phyloP scores from a whole-genome alignment of 2,329 filamentous ascomycete genomes.

The Claviceps sp. region DNA sequence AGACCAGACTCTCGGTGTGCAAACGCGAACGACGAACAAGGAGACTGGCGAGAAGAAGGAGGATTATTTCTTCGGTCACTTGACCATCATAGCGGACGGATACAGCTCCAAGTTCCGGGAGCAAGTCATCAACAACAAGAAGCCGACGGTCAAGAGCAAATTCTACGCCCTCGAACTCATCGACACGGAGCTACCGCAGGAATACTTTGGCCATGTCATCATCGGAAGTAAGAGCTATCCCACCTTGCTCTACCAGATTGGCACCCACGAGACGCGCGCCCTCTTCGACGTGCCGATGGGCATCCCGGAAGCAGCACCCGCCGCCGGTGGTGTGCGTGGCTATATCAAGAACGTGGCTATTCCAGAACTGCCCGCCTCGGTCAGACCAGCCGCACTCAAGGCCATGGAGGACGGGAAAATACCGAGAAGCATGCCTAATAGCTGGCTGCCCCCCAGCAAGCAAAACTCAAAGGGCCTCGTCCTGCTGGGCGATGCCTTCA shows the following conservation, averaged over 20 bases:
- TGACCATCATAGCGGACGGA: constrained; percentile 85
- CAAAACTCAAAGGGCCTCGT: constrained; percentile 52
- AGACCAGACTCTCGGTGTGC: constrained; percentile 69
- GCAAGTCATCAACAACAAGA: constrained; percentile 47
- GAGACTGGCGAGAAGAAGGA: constrained; percentile 38
- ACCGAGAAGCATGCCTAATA: constrained; percentile 83
- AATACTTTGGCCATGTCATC: constrained; percentile 74
- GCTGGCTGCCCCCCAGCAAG: constrained; percentile 66
- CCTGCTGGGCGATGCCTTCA: constrained; percentile 85
- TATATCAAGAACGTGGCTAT: constrained; percentile 73
- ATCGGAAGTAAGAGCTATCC: constrained; percentile 58
- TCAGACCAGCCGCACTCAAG: constrained; percentile 59
- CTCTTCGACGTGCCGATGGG: constrained; percentile 78
- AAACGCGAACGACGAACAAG: constrained; percentile 52
- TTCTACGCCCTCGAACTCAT: constrained; percentile 92
- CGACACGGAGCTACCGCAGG: constrained; percentile 65
- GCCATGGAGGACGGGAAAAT: constrained; percentile 70
- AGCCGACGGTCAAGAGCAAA: constrained; percentile 63
- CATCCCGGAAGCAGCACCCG: constrained; percentile 56
- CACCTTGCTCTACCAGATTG: constrained; percentile 91
- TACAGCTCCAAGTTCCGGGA: constrained; percentile 89
- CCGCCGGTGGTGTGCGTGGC: constrained; percentile 69
- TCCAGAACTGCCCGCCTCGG: constrained; percentile 57
- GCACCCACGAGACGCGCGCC: constrained; percentile 81
- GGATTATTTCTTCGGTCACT: constrained; percentile 75